Conservation (phyloP, 2,329 filamentous ascomycete genomes). For the Microdochium bolleyi region DNA sequence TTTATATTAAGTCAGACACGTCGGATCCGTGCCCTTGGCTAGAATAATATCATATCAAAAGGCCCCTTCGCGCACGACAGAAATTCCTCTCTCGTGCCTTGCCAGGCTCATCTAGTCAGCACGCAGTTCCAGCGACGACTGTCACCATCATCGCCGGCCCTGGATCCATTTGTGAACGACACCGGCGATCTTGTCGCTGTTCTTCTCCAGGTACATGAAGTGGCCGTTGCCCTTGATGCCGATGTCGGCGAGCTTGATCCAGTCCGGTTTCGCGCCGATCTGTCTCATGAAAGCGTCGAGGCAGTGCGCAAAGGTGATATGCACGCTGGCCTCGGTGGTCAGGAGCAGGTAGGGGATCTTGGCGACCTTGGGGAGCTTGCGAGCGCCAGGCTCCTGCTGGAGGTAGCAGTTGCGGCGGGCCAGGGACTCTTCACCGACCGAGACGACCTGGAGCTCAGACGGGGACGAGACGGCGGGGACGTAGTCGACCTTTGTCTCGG, state of each 20-base stretch:
- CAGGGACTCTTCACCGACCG: not conserved
- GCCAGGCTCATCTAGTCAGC: too few species aligned
- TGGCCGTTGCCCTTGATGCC: conserved; percentile 47
- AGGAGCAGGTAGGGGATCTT: conserved; percentile 39
- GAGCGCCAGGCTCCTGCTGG: conserved; percentile 9
- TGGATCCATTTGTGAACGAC: conserved; percentile 28
- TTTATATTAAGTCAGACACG: too few species aligned
- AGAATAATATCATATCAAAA: too few species aligned
- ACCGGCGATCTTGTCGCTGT: conserved; percentile 34
- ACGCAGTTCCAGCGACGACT: too few species aligned
- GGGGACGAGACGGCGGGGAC: conserved; percentile 22
- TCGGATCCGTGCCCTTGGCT: too few species aligned
- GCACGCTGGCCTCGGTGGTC: conserved; percentile 45
- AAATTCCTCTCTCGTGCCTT: too few species aligned
- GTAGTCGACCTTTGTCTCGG: conserved; percentile 32
- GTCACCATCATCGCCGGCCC: not conserved
- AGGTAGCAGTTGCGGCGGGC: conserved; percentile 4
- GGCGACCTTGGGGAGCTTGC: conserved; percentile 37
- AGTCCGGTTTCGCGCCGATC: conserved; percentile 35
- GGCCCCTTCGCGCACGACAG: too few species aligned
- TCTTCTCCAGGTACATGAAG: conserved; percentile 45
- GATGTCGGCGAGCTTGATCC: conserved; percentile 31
- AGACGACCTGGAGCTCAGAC: not conserved
- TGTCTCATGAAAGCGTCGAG: conserved; percentile 43
- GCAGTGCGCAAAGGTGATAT: conserved; percentile 46